These are phyloP conservation scores for Mesembryanthemum crystallinum DNA, from an alignment of 148 eudicot genomes.

Conservation along the genomic window DNA sequence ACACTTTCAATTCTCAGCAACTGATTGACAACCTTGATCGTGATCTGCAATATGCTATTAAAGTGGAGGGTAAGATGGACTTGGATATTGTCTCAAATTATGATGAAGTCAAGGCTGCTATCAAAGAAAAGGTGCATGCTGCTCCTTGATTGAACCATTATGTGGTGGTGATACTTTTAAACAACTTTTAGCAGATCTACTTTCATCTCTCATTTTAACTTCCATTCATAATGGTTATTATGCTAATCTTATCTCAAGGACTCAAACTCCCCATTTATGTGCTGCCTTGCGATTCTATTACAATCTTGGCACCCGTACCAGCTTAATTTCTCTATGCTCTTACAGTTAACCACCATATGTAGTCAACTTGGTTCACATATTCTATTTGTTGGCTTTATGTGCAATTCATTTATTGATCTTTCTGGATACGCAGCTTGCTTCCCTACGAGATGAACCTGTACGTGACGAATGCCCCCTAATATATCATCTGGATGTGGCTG, in stretches of 20 bases:
- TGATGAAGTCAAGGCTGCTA: conserved; percentile 83
- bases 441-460: conserved; percentile 71
- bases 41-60: conserved; percentile 95
- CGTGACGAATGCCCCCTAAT: conserved; percentile 94
- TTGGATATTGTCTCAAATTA: conserved; percentile 70
- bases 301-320: neutral
- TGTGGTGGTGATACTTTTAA: neutral
- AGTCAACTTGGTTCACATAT: neutral
- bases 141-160: conserved; percentile 13
- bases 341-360: neutral
- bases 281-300: neutral
- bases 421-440: conserved; percentile 57
- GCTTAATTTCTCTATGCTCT: neutral
- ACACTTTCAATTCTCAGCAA: conserved; percentile 51
- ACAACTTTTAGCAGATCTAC: neutral
- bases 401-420: conserved; percentile 2
- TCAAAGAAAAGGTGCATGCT: conserved; percentile 72
- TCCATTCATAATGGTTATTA: neutral
- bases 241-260: neutral
- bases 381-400: conserved; percentile 3
- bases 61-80: conserved; percentile 98
- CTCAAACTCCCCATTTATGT: neutral
- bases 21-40: conserved; percentile 92
- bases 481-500: conserved; percentile 99
- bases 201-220: neutral